Evolutionary conservation across 805 yeast genomes (phyloP).

Genomic region (Saccharomycopsis sp.): DNA sequence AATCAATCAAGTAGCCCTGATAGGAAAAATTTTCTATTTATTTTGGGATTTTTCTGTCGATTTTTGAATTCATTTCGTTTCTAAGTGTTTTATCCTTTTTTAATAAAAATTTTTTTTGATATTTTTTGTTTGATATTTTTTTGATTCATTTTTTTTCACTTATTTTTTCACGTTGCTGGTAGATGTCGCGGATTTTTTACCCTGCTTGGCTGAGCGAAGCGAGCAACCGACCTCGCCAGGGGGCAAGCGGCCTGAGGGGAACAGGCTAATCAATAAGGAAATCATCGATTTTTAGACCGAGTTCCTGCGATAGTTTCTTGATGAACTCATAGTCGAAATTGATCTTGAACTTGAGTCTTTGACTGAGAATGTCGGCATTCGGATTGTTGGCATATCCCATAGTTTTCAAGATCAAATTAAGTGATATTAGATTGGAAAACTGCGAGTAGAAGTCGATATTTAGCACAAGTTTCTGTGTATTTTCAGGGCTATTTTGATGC

Average conservation of each 20-base stretch:
- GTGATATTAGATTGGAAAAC: conserved; percentile 36
- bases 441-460: conserved; percentile 37
- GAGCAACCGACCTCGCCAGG: not conserved
- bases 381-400: conserved; percentile 35
- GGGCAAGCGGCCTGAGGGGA: not conserved
- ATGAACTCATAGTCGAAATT: conserved; percentile 18
- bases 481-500: not conserved
- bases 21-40: not conserved
- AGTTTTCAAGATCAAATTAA: conserved; percentile 31
- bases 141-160: not conserved
- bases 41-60: not conserved
- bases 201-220: not conserved
- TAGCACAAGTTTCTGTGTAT: not conserved
- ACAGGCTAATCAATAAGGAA: conserved; percentile 11
- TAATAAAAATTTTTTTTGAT: not conserved
- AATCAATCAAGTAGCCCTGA: not conserved
- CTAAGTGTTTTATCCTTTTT: no score
- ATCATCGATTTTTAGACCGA: conserved; percentile 12
- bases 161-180: no score
- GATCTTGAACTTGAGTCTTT: conserved; percentile 13
- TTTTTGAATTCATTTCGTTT: not conserved
- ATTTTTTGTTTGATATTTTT: no score
- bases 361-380: conserved; percentile 15
- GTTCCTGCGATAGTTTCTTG: conserved; percentile 14
- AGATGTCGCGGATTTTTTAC: no score